Base-by-base conservation (phyloP, 345 rosid species). In the Reutealis trisperma region DNA sequence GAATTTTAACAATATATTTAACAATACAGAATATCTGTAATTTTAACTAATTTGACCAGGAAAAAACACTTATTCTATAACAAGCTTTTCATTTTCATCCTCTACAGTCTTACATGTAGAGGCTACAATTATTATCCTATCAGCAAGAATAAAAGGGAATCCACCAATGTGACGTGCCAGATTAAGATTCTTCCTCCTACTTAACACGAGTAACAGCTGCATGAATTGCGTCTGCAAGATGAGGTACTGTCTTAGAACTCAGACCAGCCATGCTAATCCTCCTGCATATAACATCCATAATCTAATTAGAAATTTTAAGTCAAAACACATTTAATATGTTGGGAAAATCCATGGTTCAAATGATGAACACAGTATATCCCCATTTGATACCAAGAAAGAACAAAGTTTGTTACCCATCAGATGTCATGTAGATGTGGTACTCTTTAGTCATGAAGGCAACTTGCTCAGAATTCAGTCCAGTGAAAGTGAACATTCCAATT, bases 221-320 rank as follows among this genome's bases (percentile, higher is more conserved):
- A 63, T 88, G 87, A 34, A 88, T 88, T 21, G 88, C 90, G 27
- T 85, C 87, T n/a, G 82, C 78, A 49, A 87, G 85, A 73, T 78
- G 78, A 47, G 86, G 85, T 61, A 87, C 81, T 0, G 86, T 77
- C 67, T 51, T 75, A 5, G 85, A 41, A 49, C 90, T 87, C 60
- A 87, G 79, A 8, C 88, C 88, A 0, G 90, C 87, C 90, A 87
- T 84, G 80, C 83, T 87, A 47, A 87, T 87, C 79, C 90, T 85
- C 87, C 90, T 87, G 82, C 65, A 61, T 21, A 25, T 11, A 62
- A 10, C 14, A 61, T 72, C 2, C 0, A 34, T 66, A 0, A 34
- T 8, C 24, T 22, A 70, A 47, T 45, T 27, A 32, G 66, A 67
- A n/a, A 52, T 30, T 63, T 72, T 30, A 24, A 60, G 58, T 44